These are phyloP conservation scores for Clavaria fumosa DNA, from an alignment of 768 basidiomycete genomes.

Conservation along the genomic window DNA sequence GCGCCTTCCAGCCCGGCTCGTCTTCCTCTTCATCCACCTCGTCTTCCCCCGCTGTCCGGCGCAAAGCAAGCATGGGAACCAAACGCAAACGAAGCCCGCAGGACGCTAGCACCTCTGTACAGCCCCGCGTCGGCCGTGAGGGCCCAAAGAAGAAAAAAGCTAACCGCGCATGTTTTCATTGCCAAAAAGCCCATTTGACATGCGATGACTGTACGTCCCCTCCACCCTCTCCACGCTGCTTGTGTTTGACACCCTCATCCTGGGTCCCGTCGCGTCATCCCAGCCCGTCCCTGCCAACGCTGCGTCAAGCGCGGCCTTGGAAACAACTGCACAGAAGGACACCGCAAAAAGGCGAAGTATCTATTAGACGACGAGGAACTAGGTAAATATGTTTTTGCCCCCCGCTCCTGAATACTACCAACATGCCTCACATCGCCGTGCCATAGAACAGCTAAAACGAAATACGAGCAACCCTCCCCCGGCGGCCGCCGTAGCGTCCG, in stretches of 20 bases:
- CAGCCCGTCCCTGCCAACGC: constrained; percentile 91
- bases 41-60: too few relatives aligned
- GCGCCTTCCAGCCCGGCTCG: constrained; percentile 29
- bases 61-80: constrained; percentile 30
- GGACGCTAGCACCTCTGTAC: constrained; percentile 31
- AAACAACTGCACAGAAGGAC: constrained; percentile 81
- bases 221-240: constrained; percentile 9
- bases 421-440: too few relatives aligned
- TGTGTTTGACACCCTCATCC: too few relatives aligned
- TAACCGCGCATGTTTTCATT: constrained; percentile 84
- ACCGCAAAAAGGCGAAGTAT: constrained; percentile 97
- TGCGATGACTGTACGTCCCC: constrained; percentile 82
- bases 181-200: constrained; percentile 96
- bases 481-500: constrained; percentile 28
- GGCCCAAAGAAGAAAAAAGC: constrained; percentile 92
- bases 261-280: too few relatives aligned
- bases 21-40: constrained; percentile 18
- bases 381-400: constrained; percentile 31
- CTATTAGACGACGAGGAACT: constrained; percentile 88
- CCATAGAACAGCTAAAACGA: constrained; percentile 35
- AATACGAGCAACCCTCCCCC: constrained; percentile 25
- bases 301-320: constrained; percentile 91
- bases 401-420: constrained; percentile 12
- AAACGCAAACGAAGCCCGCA: constrained; percentile 49
- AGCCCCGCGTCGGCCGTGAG: constrained; percentile 44